These are phyloP conservation scores for Ophiostoma ips DNA, from an alignment of 2,329 filamentous ascomycete species.

Conservation along the genomic window DNA sequence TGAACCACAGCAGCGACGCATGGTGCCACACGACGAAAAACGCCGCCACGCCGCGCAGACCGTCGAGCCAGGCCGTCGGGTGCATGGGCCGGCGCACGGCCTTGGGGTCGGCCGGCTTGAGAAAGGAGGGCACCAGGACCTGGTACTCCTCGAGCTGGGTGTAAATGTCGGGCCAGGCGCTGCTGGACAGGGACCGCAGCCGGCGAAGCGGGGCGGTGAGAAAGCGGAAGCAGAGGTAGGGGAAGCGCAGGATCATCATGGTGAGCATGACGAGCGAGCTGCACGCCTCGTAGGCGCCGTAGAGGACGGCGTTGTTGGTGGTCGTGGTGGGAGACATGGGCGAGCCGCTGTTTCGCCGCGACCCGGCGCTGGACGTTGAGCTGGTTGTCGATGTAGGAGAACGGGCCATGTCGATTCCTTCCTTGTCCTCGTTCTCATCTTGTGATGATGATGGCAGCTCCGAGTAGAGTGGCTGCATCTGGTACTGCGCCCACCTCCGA, in stretches of 20 bases:
- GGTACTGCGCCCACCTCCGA: background rate
- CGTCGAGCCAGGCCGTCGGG: slow-evolving; percentile 27
- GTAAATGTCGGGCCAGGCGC: slow-evolving; percentile 6
- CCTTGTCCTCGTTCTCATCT: background rate
- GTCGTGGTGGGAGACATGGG: background rate
- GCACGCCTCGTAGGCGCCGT: background rate
- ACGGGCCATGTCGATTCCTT: background rate
- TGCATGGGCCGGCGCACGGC: slow-evolving; percentile 9
- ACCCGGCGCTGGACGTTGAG: background rate
- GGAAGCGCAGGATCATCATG: background rate
- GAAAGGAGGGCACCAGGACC: slow-evolving; percentile 9
- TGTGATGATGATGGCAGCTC: background rate
- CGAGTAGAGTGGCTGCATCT: background rate
- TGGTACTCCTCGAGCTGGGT: slow-evolving; percentile 1
- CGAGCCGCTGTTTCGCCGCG: background rate
- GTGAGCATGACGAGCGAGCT: background rate
- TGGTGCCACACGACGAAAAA: slow-evolving; percentile 40
- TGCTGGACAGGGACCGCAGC: background rate
- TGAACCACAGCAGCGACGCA: slow-evolving; percentile 20
- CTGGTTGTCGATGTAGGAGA: background rate
- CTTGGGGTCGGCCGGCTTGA: background rate
- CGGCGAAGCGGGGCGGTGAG: slow-evolving; percentile 3
- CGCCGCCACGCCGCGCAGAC: slow-evolving; percentile 40
- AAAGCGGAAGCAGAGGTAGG: background rate
- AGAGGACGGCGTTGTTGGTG: background rate